phyloP scores from a whole-genome alignment of 441 rosid species.

The Pelargonium australe region DNA sequence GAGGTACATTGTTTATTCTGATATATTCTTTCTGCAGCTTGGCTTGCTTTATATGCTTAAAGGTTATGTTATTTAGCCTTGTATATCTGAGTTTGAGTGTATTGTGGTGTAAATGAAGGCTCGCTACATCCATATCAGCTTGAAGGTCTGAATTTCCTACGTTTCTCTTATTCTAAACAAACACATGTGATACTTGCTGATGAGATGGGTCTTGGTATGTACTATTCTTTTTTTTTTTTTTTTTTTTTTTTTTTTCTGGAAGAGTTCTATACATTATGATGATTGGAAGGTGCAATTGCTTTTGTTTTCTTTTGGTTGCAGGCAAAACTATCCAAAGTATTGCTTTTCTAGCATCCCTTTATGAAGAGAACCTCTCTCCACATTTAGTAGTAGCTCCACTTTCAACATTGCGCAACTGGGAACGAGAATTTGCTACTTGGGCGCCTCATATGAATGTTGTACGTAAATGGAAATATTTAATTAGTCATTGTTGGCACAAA shows the following conservation, averaged over 20 bases:
- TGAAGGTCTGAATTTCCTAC: constrained; percentile 91
- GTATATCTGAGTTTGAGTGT: constrained; percentile 2
- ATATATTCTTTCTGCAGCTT: constrained; percentile 15
- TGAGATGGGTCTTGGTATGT: constrained; percentile 98
- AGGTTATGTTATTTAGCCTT: constrained; percentile 15
- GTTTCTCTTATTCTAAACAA: constrained; percentile 94
- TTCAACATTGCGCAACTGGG: constrained; percentile 97
- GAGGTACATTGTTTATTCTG: constrained; percentile 24
- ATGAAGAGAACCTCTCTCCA: constrained; percentile 52
- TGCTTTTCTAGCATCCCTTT: constrained; percentile 95
- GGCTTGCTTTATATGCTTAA: constrained; percentile 14
- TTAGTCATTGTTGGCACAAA: constrained; percentile 11
- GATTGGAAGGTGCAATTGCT: constrained; percentile 13
- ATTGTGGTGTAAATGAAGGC: constrained; percentile 47
- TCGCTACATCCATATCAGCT: constrained; percentile 95
- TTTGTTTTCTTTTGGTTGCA: constrained; percentile 30
- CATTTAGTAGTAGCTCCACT: constrained; percentile 98
- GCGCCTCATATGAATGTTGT: constrained; percentile 99
- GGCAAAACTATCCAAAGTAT: constrained; percentile 99
- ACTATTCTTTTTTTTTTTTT: constrained; percentile 18
- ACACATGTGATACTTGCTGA: constrained; percentile 99
- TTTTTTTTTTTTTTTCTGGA: constrained; percentile 4
- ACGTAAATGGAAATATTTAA: constrained; percentile 28
- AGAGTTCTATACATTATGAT: constrained; percentile 16
- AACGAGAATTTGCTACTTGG: constrained; percentile 96